Evolutionary conservation across 805 yeast species (phyloP), one percentile per base, ranked within the genome.

Genomic region (Saturnispora ahearnii): DNA sequence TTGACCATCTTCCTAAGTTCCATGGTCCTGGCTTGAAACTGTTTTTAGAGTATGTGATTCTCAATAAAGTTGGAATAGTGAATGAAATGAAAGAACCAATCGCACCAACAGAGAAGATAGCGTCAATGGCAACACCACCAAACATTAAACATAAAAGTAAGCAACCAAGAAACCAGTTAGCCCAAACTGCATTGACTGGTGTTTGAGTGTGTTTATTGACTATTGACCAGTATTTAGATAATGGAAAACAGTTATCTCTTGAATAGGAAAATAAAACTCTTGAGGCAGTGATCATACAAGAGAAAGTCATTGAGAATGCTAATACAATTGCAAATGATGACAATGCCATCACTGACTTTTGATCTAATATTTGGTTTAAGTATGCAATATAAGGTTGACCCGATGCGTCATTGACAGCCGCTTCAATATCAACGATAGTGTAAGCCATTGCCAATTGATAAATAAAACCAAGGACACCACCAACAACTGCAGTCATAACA

Each of bases 21-120:
- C 85, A 81, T 5, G 87, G 87, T 3, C 88, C 88, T 1, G 77
- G 78, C 54, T 66, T 66, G 67, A 82, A 82, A 1, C 69, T 64
- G 36, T 73, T 66, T 50, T 76, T 65, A 3, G 81, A 74, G 57
- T 74, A 76, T 5, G 83, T 75, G 57, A 79, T 74, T 59, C 79
- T 77, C 51, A 82, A 71, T 8, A 78, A 58, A 18, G 81, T 77
- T 11, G 88, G 88, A 56, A 78, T 68, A n/a, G 78, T 72, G 65
- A 82, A 82, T 3, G 87, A 81, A 51, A 82, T 73, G 58, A 81
- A 81, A 0, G 84, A 78, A 12, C 84, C 77, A 58, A 82, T 81
- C 42, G 86, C 87, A 46, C 87, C 86, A 44, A 82, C 84, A 2
- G 86, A 79, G 67, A 82, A 82, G 53, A 81, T 80, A 41, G 88